phyloP scores from a whole-genome alignment of 2,329 filamentous ascomycete genomes.

The Stachybotrys elegans region DNA sequence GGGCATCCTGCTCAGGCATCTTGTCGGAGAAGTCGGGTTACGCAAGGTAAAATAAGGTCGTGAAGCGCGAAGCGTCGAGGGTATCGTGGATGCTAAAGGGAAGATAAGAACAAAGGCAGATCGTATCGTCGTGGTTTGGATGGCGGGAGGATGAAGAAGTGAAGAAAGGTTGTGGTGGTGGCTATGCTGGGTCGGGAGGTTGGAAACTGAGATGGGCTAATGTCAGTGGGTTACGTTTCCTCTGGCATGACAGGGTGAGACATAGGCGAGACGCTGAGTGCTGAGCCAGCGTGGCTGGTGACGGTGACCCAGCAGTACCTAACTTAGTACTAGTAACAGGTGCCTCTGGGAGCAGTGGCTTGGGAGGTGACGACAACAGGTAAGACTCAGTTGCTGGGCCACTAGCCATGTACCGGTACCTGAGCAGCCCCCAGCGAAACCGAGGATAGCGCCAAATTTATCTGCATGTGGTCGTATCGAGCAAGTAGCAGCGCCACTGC shows the following conservation, averaged over 20 bases:
- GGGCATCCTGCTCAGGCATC: conserved; percentile 54
- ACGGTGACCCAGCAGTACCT: conserved; percentile 17
- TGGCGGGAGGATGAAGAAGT: conserved; percentile 11
- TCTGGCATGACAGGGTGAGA: conserved; percentile 18
- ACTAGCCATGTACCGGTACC: too few relatives aligned
- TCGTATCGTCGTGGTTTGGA: conserved; percentile 11
- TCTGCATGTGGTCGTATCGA: too few relatives aligned
- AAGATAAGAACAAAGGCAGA: conserved; percentile 7
- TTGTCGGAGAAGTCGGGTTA: conserved; percentile 15
- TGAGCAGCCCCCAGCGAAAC: too few relatives aligned
- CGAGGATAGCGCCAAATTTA: too few relatives aligned
- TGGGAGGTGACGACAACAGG: too few relatives aligned
- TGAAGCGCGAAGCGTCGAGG: conserved; percentile 2
- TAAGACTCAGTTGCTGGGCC: too few relatives aligned
- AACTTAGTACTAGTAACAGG: too few relatives aligned
- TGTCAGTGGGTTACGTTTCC: conserved; percentile 19
- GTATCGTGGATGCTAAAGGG: conserved; percentile 10
- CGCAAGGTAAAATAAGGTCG: neutral
- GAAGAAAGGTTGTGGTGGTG: conserved; percentile 2
- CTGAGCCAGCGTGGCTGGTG: conserved; percentile 9
- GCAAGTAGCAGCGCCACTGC: too few relatives aligned
- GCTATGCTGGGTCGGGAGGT: conserved; percentile 7
- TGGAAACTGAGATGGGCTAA: conserved; percentile 20
- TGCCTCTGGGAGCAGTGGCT: too few relatives aligned
- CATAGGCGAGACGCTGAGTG: conserved; percentile 7